A percentile compares a stretch with the other conserved stretches of the same genome.
Evolutionary conservation across 768 basidiomycete genomes (phyloP).

Genomic region (Russula foetens): DNA sequence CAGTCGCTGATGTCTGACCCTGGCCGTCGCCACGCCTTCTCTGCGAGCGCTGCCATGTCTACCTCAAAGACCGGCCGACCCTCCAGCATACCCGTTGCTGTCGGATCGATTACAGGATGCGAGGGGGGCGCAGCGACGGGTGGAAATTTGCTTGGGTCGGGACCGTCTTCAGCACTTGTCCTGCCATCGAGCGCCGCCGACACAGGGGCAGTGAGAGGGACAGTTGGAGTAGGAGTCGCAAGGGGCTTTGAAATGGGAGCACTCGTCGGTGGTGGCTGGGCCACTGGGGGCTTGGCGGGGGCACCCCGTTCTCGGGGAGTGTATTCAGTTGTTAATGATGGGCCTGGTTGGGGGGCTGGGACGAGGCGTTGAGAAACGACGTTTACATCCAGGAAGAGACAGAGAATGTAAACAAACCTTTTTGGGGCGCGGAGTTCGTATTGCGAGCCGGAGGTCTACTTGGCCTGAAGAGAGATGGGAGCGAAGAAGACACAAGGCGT

Average conservation of each 20-base stretch:
- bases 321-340: slow-evolving; percentile 75
- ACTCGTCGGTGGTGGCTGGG: slow-evolving; percentile 21
- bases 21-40: slow-evolving; percentile 87
- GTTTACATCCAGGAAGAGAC: background rate
- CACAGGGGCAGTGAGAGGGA: slow-evolving; percentile 6
- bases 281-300: slow-evolving; percentile 29
- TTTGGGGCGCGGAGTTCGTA: slow-evolving; percentile 28
- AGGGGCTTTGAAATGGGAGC: slow-evolving; percentile 16
- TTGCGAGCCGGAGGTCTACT: slow-evolving; percentile 25
- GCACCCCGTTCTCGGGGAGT: slow-evolving; percentile 61
- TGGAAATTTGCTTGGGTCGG: slow-evolving; percentile 59
- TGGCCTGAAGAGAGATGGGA: slow-evolving; percentile 27
- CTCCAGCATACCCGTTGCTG: slow-evolving; percentile 55
- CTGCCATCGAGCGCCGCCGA: background rate
- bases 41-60: slow-evolving; percentile 62
- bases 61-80: slow-evolving; percentile 79
- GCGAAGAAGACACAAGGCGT: background rate
- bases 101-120: slow-evolving; percentile 70
- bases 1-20: slow-evolving; percentile 94
- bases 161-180: slow-evolving; percentile 37
- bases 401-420: slow-evolving; percentile 20
- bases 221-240: slow-evolving; percentile 13
- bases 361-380: slow-evolving; percentile 9
- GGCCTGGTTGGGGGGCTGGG: slow-evolving; percentile 42
- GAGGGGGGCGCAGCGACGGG: slow-evolving; percentile 65